phyloP scores from a whole-genome alignment of 169 alveolate genomes.

The Toxoplasma gondii region DNA sequence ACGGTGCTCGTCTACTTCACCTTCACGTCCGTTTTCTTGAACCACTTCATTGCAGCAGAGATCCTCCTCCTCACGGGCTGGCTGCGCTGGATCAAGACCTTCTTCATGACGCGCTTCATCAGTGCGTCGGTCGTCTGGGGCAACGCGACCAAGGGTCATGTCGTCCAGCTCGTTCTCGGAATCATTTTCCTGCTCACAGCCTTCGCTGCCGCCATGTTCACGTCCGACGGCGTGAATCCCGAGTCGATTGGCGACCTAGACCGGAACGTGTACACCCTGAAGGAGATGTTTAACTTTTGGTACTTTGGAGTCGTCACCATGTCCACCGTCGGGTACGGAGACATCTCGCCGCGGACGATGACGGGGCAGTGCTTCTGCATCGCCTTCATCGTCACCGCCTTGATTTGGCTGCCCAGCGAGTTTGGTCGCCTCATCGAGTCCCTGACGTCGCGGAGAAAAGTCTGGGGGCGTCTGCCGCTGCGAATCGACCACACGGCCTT shows the following conservation, averaged over 20 bases:
- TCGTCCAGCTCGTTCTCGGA: constrained; percentile 28
- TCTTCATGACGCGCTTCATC: constrained; percentile 24
- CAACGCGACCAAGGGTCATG: constrained; percentile 26
- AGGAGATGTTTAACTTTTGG: neutral
- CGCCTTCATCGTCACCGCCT: constrained; percentile 25
- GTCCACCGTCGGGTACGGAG: constrained; percentile 51
- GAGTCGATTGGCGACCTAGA: neutral
- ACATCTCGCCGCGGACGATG: constrained; percentile 11
- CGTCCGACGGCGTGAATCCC: neutral
- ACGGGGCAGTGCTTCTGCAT: constrained; percentile 26
- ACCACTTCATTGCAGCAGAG: neutral
- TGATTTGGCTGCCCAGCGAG: constrained; percentile 43
- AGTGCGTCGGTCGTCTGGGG: constrained; percentile 27
- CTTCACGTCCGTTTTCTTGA: neutral
- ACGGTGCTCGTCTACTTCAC: neutral
- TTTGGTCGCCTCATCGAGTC: constrained; percentile 35
- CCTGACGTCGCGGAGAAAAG: neutral
- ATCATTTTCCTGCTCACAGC: neutral
- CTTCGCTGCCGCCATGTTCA: constrained; percentile 32
- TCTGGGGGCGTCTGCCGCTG: constrained; percentile 26
- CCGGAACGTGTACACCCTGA: neutral
- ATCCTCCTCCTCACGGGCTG: constrained; percentile 43
- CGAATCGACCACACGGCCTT: constrained; percentile 6
- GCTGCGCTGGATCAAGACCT: constrained; percentile 29
- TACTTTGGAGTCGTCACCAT: constrained; percentile 32